Base-by-base conservation (phyloP, 2,329 filamentous ascomycete species). In the Neofusicoccum umdonicola region DNA sequence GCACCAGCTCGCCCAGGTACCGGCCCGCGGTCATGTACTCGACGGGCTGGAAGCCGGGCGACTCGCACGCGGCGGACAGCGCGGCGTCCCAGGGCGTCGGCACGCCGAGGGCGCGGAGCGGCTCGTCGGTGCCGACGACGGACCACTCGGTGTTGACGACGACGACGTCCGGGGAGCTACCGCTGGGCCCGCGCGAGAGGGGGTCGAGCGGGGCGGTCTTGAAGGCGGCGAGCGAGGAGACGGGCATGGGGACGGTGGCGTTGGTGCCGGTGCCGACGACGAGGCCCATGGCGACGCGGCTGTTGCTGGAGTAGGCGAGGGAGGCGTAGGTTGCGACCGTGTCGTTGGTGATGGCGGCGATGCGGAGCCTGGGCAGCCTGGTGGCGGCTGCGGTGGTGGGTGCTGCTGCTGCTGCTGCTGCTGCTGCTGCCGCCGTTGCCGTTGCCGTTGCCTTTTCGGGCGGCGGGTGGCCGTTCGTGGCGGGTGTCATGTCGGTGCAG, bases 81-180 rank as follows among this genome's bases (percentile, higher is more conserved):
- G 83, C 78, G 9, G 81, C 77, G 71, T 95, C 91, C 91, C 91
- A 94, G 41, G 78, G 79, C 9, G 85, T 93, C 60, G 91, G 85
- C 54, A 93, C 82, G 1, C 81, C 80, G 19, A 88, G 78, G 27
- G 88, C 82, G 27, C 83, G 81, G 62, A 94, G 79, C 0, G 91
- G 89, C 6, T 83, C 81, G n/a, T 87, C 87, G 2, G 90, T 87
- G 6, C 91, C 91, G 31, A 88, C 88, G 70, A 95, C 92, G 60
- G 89, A 91, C 89, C 90, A 93, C 77, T 95, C 91, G 0, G 91
- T 94, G 72, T 94, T 94, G 67, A 94, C 87, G 4, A 91, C 86
- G 13, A 93, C 88, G 68, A 86, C 88, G 6, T 89, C 17, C 12
- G 81, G 78, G 1, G 81, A 68, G 22, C 67, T 69, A 67, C 42